Evolutionary conservation across 169 alveolate species (phyloP).

Genomic region (Plasmodium gonderi): DNA sequence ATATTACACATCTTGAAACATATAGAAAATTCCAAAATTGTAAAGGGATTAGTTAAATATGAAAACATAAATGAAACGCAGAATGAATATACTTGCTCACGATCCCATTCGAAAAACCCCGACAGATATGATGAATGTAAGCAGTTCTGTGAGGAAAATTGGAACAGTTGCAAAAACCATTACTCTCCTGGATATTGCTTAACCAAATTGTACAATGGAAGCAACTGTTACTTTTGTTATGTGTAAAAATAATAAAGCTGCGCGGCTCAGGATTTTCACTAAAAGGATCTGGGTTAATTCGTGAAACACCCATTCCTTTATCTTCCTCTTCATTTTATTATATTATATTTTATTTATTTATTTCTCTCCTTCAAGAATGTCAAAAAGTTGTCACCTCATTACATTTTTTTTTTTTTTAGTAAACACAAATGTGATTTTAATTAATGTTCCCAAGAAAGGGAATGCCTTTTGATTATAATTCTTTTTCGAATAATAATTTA

Average conservation of each 20-base stretch:
- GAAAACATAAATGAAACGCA: background rate
- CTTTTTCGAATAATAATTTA: no score
- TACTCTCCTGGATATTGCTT: constrained; percentile 44
- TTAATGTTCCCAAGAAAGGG: background rate
- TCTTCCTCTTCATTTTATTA: background rate
- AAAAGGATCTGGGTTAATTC: no score
- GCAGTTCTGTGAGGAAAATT: constrained; percentile 24
- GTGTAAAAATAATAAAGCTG: background rate
- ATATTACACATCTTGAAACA: constrained; percentile 24
- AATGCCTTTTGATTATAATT: no score
- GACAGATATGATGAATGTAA: constrained; percentile 11
- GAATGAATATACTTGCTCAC: constrained; percentile 4
- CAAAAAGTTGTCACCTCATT: no score
- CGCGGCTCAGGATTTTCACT: no score
- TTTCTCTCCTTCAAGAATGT: no score
- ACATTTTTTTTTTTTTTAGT: background rate
- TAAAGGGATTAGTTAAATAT: constrained; percentile 41
- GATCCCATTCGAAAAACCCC: constrained; percentile 11
- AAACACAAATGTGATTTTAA: background rate
- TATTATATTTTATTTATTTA: no score
- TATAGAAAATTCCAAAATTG: constrained; percentile 1
- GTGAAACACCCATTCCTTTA: background rate
- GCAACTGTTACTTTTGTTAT: constrained; percentile 30
- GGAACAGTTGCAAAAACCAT: constrained; percentile 2
- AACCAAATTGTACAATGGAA: background rate